Conservation (phyloP, 768 basidiomycete genomes). For the Sistotremastrum suecicum region DNA sequence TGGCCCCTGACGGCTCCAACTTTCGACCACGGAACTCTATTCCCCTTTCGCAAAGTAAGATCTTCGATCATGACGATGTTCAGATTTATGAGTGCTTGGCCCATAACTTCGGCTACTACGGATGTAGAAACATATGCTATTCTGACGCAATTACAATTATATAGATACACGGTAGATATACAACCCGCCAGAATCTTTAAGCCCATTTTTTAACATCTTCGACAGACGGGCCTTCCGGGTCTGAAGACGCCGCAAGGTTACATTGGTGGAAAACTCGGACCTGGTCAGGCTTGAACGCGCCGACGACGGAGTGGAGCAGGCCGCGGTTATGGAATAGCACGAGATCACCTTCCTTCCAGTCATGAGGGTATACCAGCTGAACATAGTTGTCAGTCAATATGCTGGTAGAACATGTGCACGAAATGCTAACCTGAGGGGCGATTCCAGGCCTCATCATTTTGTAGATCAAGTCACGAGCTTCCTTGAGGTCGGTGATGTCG, state of each 20-base stretch:
- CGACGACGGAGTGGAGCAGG: constrained; percentile 65
- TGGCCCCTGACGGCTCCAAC: no score
- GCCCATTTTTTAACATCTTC: constrained; percentile 56
- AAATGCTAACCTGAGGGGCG: constrained; percentile 46
- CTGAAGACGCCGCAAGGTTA: constrained; percentile 71
- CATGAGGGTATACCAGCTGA: constrained; percentile 76
- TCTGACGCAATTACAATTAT: no score
- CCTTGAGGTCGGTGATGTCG: constrained; percentile 54
- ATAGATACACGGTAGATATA: no score
- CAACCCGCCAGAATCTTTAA: constrained; percentile 10
- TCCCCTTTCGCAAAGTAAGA: no score
- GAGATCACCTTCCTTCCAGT: constrained; percentile 69
- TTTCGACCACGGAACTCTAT: no score
- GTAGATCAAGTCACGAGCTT: constrained; percentile 65
- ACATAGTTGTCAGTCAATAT: not conserved
- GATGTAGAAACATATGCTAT: no score
- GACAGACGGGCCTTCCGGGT: constrained; percentile 50
- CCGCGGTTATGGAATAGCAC: constrained; percentile 83
- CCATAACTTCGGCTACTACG: no score
- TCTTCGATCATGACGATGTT: no score
- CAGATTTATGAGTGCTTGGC: no score
- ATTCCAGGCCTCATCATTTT: constrained; percentile 84
- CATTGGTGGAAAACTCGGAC: constrained; percentile 75
- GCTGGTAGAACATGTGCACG: not conserved
- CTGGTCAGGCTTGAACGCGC: constrained; percentile 53